Evolutionary conservation across 768 basidiomycete genomes (phyloP).

Genomic region (Phaeolepiota aurea): DNA sequence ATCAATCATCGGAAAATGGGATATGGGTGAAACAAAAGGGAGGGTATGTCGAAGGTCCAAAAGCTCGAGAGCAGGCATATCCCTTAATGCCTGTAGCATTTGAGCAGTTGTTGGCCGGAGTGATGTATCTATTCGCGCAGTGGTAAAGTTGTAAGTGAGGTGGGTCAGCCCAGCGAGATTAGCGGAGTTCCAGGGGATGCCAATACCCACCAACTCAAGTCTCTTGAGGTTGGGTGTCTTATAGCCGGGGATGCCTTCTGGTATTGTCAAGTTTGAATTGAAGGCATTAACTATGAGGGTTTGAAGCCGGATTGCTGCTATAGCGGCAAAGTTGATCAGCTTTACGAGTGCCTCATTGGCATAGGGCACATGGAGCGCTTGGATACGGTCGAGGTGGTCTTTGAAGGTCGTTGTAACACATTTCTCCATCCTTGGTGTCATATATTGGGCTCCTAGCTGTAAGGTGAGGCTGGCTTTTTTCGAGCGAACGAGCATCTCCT

Average conservation of each 20-base stretch:
- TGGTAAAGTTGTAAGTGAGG: slow-evolving; percentile 10
- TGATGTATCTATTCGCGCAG: too few species aligned
- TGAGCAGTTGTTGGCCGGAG: slow-evolving; percentile 23
- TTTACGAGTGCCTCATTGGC: background rate
- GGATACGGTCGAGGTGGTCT: background rate
- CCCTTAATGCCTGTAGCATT: background rate
- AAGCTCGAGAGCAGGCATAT: background rate
- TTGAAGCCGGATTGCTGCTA: background rate
- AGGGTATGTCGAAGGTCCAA: background rate
- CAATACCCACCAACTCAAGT: background rate
- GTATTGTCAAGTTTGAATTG: too few species aligned
- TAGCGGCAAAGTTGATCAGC: too few species aligned
- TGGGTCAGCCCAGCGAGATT: background rate
- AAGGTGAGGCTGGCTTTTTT: slow-evolving; percentile 28
- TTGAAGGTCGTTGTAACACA: background rate
- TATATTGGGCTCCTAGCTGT: slow-evolving; percentile 14
- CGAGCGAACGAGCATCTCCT: slow-evolving; percentile 36
- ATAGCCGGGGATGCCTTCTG: background rate
- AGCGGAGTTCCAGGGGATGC: background rate
- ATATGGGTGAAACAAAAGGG: background rate
- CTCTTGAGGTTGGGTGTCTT: background rate
- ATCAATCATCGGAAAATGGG: too few species aligned
- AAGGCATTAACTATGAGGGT: background rate
- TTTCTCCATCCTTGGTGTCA: slow-evolving; percentile 19
- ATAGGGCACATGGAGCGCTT: background rate